Percentiles rank a stretch among this genome's conserved stretches.
Evolutionary conservation across 2,329 filamentous ascomycete genomes (phyloP).

Genomic region (Zasmidium citrigriseum): DNA sequence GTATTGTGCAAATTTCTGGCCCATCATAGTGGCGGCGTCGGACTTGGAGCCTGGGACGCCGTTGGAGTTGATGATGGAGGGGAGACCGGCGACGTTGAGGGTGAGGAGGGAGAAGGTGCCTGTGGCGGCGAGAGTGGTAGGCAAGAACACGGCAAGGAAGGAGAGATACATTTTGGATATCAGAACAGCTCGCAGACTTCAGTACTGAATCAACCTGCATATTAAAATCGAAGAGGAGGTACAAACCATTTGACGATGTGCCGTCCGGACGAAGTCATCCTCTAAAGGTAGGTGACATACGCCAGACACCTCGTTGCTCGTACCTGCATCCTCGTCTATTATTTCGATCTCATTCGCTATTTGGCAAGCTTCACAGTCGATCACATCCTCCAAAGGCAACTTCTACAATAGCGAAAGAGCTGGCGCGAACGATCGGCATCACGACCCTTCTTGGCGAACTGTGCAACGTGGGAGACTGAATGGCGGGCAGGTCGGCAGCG

Average conservation of each 20-base stretch:
- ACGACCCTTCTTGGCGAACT: not conserved
- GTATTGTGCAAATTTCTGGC: slow-evolving; percentile 57
- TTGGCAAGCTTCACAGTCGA: not conserved
- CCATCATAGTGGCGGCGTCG: slow-evolving; percentile 59
- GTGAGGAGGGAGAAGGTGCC: slow-evolving; percentile 52
- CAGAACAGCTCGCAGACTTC: not conserved
- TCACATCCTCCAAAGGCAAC: not conserved
- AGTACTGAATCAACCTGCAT: too few relatives aligned
- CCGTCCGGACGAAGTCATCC: not conserved
- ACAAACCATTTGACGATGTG: not conserved
- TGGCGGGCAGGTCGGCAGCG: not conserved
- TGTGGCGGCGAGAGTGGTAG: not conserved
- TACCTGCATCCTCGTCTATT: slow-evolving; percentile 1
- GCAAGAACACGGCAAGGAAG: not conserved
- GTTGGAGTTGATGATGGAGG: slow-evolving; percentile 59
- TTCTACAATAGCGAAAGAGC: not conserved
- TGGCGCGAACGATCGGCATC: not conserved
- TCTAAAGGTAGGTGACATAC: not conserved
- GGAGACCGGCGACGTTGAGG: slow-evolving; percentile 64
- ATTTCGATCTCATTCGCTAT: not conserved
- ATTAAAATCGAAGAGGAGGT: too few relatives aligned
- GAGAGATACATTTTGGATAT: not conserved
- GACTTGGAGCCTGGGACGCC: slow-evolving; percentile 63
- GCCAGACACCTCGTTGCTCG: not conserved
- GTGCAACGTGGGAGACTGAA: not conserved